A percentile compares a stretch with the other conserved stretches of the same genome.
Evolutionary conservation across 305 asterid species (phyloP).

Genomic region (Fraxinus albicans): DNA sequence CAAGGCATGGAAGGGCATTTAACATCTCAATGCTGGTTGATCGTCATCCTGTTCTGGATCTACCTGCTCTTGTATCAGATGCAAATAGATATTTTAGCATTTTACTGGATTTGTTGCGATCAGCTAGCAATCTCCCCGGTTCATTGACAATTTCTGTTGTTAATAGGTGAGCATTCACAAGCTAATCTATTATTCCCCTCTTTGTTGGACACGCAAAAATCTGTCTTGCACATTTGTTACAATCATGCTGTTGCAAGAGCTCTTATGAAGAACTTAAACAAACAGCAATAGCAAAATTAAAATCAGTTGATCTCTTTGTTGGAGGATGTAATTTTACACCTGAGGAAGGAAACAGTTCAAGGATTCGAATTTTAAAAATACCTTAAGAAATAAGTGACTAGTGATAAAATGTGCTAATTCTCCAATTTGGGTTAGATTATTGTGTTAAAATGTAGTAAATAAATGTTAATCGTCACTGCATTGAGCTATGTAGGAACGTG

Average conservation of each 20-base stretch:
- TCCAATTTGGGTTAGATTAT: constrained; percentile 8
- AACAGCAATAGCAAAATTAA: neutral
- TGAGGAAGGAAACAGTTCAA: neutral
- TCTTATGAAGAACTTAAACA: neutral
- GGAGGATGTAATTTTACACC: constrained; percentile 5
- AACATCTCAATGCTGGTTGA: constrained; percentile 78
- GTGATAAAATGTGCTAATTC: neutral
- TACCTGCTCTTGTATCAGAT: constrained; percentile 61
- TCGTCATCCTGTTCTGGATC: constrained; percentile 77
- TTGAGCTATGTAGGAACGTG: neutral
- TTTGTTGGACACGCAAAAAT: constrained; percentile 14
- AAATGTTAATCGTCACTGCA: neutral
- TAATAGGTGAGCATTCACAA: constrained; percentile 69
- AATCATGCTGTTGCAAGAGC: neutral
- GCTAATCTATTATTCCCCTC: constrained; percentile 7
- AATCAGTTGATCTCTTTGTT: neutral
- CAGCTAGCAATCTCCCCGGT: constrained; percentile 74
- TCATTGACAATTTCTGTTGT: constrained; percentile 69
- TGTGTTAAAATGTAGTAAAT: neutral
- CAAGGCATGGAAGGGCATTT: constrained; percentile 55
- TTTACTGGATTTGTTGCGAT: constrained; percentile 68
- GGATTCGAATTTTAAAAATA: neutral
- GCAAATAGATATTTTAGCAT: constrained; percentile 65
- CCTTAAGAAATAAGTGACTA: neutral
- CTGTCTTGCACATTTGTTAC: constrained; percentile 5